Base-by-base conservation (phyloP, 208 protist species). In the Trypanosoma avium region DNA sequence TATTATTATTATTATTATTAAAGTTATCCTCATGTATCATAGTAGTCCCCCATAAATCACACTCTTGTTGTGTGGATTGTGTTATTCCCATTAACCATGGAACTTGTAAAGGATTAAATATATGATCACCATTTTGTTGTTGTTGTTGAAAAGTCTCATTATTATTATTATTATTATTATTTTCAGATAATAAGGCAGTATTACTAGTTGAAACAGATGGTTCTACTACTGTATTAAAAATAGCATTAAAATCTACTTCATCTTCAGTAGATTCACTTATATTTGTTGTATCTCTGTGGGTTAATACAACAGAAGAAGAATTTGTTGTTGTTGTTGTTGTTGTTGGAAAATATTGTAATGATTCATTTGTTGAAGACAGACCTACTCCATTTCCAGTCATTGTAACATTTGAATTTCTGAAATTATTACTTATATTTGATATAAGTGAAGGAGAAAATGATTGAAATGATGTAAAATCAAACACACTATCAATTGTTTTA, bases 401-500 rank as follows among this genome's bases (percentile, higher is more conserved):
- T n/a, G n/a, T n/a, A n/a, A n/a, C n/a, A n/a, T n/a, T n/a, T n/a
- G n/a, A n/a, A n/a, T n/a, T n/a, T n/a, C n/a, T n/a, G n/a, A n/a
- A n/a, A n/a, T n/a, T n/a, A n/a, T n/a, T n/a, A n/a, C 7, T 42
- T 9, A 9, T 1, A 42, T 15, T 42, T 9, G 36, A 29, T 30
- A 50, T 26, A 24, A 1, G 2, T 1, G 33, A 32, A 40, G 53
- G 21, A n/a, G 29, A 47, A 53, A 27, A 27, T n/a, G 55, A 6
- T 24, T 36, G 7, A 36, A 24, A 54, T 0, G 49, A 2, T 13
- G 27, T 38, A 8, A 21, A 30, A 47, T 70, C 60, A 19, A 24
- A 12, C 19, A 7, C 33, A 12, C 29, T 53, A 26, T 75, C 79
- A 55, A 77, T 53, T 30, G 67, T 66, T 35, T 70, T 74, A 15